These are phyloP conservation scores for Elongisporangium prolatum DNA, from an alignment of 352 stramenopile species.

Conservation along the genomic window DNA sequence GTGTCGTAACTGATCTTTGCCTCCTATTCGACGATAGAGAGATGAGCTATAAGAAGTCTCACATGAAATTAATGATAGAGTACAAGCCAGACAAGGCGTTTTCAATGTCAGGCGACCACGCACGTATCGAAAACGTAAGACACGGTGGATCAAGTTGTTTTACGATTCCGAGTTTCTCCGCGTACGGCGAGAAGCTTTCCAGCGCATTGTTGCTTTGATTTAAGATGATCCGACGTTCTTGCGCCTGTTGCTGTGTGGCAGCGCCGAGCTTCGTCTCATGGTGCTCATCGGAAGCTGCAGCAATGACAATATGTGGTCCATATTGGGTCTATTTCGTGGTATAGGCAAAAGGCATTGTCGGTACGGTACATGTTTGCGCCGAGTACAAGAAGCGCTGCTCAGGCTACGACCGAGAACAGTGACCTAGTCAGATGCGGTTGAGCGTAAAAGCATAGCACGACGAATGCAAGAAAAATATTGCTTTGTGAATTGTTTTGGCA, in stretches of 20 bases:
- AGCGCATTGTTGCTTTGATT: background rate
- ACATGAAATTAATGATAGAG: no score
- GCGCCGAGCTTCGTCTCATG: constrained; percentile 14
- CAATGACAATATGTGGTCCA: constrained; percentile 14
- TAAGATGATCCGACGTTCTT: constrained; percentile 7
- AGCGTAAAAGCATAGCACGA: constrained; percentile 1
- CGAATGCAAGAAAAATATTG: constrained; percentile 9
- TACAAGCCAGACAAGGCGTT: no score
- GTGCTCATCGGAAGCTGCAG: constrained; percentile 17
- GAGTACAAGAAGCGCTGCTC: constrained; percentile 1
- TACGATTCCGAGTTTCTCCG: no score
- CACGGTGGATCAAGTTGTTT: no score
- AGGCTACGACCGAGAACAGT: constrained; percentile 1
- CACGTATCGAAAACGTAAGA: no score
- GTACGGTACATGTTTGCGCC: constrained; percentile 15
- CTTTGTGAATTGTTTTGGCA: constrained; percentile 20
- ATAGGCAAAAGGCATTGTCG: constrained; percentile 12
- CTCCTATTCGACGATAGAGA: no score
- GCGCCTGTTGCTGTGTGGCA: constrained; percentile 13
- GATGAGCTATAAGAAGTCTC: no score
- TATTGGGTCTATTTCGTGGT: constrained; percentile 18
- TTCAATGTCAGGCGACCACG: no score
- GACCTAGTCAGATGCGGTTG: constrained; percentile 8
- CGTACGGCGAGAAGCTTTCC: no score
- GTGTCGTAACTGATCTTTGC: no score